phyloP scores from a whole-genome alignment of 2,329 filamentous ascomycete species.

The Emergomyces orientalis region DNA sequence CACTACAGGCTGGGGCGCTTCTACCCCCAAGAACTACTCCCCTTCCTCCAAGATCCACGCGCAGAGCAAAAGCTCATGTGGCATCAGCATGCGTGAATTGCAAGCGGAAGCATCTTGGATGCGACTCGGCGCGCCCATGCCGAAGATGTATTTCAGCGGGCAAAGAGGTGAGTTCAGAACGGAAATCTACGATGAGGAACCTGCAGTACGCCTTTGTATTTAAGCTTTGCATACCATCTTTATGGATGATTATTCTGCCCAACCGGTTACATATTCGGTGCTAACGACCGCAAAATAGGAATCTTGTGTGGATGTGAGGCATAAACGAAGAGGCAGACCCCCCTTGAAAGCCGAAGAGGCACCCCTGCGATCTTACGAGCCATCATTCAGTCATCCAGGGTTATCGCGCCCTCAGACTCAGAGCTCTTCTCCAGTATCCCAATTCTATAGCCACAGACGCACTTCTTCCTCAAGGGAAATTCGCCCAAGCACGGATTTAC shows the following conservation, averaged over 20 bases:
- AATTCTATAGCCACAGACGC: slow-evolving; percentile 8
- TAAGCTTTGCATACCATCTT: not conserved
- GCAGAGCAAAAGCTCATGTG: slow-evolving; percentile 31
- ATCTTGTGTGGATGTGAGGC: slow-evolving; percentile 27
- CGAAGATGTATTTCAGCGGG: slow-evolving; percentile 29
- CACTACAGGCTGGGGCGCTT: slow-evolving; percentile 10
- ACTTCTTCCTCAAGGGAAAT: slow-evolving; percentile 14
- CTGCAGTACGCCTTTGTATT: not conserved
- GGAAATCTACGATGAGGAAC: not conserved
- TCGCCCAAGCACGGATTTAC: slow-evolving; percentile 14
- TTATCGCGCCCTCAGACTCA: slow-evolving; percentile 10
- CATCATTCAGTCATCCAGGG: slow-evolving; percentile 12
- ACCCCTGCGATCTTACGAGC: slow-evolving; percentile 14
- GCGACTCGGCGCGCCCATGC: slow-evolving; percentile 29
- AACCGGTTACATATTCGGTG: not conserved
- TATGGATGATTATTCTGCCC: not conserved
- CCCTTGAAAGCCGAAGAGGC: slow-evolving; percentile 25
- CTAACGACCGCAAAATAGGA: slow-evolving; percentile 19
- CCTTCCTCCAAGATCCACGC: slow-evolving; percentile 22
- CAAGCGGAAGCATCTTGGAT: slow-evolving; percentile 32
- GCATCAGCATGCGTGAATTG: slow-evolving; percentile 33
- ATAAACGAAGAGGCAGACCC: slow-evolving; percentile 29
- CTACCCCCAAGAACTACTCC: slow-evolving; percentile 15
- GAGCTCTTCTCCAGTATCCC: not conserved
- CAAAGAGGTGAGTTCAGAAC: slow-evolving; percentile 25